Percentiles rank a stretch among this genome's conserved stretches.
Conservation (phyloP, 2,329 filamentous ascomycete species). For the Cercospora sesami region DNA sequence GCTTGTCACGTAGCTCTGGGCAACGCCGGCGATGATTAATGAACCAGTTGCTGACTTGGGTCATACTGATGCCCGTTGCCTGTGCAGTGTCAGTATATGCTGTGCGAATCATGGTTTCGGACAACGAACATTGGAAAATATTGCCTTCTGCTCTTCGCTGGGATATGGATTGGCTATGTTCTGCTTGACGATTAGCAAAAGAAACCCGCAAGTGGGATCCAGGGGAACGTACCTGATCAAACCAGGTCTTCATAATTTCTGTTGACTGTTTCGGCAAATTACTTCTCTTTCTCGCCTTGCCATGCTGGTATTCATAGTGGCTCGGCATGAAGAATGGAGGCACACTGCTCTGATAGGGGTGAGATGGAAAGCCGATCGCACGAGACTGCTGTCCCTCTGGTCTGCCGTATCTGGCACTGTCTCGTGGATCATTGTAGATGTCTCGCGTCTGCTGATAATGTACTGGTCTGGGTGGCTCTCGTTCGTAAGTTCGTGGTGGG, state of each 20-base stretch:
- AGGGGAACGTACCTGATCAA: conserved; percentile 35
- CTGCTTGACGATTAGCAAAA: conserved; percentile 19
- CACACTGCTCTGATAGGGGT: conserved; percentile 27
- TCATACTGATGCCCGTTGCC: conserved; percentile 43
- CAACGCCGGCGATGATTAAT: conserved; percentile 43
- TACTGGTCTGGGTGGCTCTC: conserved; percentile 13
- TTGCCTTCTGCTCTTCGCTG: conserved; percentile 42
- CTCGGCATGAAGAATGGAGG: conserved; percentile 38
- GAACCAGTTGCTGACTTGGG: conserved; percentile 45
- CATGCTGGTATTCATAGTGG: conserved; percentile 41
- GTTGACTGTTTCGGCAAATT: conserved; percentile 43
- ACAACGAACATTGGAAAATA: conserved; percentile 38
- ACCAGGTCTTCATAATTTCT: conserved; percentile 45
- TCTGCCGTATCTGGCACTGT: conserved; percentile 23
- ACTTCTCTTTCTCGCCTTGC: conserved; percentile 41
- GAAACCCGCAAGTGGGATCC: not conserved
- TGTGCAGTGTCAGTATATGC: conserved; percentile 16
- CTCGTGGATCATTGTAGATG: conserved; percentile 20
- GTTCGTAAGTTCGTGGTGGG: conserved; percentile 23
- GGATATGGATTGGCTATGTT: conserved; percentile 43
- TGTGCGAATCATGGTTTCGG: not conserved
- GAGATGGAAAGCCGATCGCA: conserved; percentile 18
- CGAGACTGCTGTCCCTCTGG: conserved; percentile 23
- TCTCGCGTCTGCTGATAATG: conserved; percentile 20
- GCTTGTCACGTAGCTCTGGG: conserved; percentile 41